Conservation (phyloP, 2,329 filamentous ascomycete genomes). For the Aspergillus caelatus region DNA sequence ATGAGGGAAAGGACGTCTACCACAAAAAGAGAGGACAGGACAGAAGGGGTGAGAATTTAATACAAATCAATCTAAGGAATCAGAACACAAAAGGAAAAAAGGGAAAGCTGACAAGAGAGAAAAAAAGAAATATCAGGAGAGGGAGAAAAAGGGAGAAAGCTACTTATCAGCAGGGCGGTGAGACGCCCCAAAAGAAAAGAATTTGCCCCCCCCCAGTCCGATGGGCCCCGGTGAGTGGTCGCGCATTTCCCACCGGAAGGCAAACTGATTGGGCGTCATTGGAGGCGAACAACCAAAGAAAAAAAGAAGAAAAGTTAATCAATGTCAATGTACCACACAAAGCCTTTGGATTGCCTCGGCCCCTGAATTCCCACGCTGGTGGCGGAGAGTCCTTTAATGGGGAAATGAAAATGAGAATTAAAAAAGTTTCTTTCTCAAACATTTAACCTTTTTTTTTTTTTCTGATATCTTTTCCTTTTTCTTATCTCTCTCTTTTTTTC, state of each 20-base stretch:
- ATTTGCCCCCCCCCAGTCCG: slow-evolving; percentile 14
- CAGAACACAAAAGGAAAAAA: slow-evolving; percentile 15
- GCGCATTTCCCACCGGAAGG: not conserved
- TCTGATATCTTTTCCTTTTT: too few relatives aligned
- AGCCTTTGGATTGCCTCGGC: not conserved
- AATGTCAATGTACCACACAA: slow-evolving; percentile 1
- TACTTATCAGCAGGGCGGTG: slow-evolving; percentile 12
- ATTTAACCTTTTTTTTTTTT: not conserved
- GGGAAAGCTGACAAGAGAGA: slow-evolving; percentile 20
- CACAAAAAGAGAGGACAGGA: slow-evolving; percentile 15
- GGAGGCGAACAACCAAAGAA: not conserved
- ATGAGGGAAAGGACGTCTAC: slow-evolving; percentile 17
- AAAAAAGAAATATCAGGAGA: slow-evolving; percentile 22
- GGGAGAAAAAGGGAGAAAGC: slow-evolving; percentile 17
- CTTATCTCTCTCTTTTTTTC: not conserved
- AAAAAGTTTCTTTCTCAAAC: not conserved
- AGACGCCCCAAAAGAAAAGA: not conserved
- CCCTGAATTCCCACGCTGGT: not conserved
- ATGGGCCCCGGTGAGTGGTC: slow-evolving; percentile 4
- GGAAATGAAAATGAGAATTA: not conserved
- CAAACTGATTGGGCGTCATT: slow-evolving; percentile 6
- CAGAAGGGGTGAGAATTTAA: slow-evolving; percentile 8
- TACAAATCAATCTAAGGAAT: slow-evolving; percentile 15
- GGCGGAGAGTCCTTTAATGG: not conserved
- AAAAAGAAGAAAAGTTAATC: not conserved